Conservation (phyloP, 2,329 filamentous ascomycete species). For the Pyricularia pennisetigena region DNA sequence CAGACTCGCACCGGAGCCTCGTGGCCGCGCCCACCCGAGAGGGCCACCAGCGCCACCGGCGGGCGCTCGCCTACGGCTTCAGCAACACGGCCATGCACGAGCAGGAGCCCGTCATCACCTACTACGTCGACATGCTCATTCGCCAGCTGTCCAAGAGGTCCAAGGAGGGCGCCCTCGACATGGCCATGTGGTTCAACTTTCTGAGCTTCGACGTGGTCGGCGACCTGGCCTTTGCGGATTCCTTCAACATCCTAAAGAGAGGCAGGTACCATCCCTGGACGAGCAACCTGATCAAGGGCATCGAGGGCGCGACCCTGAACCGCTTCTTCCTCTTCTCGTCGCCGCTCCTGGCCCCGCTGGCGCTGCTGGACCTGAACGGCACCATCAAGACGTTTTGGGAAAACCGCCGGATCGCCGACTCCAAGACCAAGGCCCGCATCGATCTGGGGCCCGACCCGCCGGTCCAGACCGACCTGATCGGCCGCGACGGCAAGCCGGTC, state of each 20-base stretch:
- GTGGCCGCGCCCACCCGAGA: constrained; percentile 18
- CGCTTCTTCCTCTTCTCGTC: background rate
- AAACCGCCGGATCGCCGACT: background rate
- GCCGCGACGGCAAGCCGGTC: background rate
- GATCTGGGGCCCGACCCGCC: constrained; percentile 2
- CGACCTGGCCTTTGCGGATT: constrained; percentile 8
- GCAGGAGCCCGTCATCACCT: constrained; percentile 26
- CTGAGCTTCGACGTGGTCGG: constrained; percentile 9
- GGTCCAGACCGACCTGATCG: background rate
- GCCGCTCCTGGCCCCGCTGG: background rate
- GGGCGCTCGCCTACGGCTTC: constrained; percentile 27
- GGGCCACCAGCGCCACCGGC: constrained; percentile 14
- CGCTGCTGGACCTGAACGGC: background rate
- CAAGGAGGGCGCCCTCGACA: constrained; percentile 11
- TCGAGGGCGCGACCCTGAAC: background rate
- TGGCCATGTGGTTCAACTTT: constrained; percentile 17
- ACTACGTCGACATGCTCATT: constrained; percentile 11
- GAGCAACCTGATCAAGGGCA: constrained; percentile 12
- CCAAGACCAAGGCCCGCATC: background rate
- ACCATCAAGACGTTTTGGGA: background rate
- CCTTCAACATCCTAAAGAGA: constrained; percentile 9
- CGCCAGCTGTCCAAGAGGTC: constrained; percentile 9
- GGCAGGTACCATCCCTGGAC: constrained; percentile 11
- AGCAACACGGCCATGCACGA: constrained; percentile 25
- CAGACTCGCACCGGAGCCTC: background rate